A percentile compares a stretch with the other conserved stretches of the same genome.
Conservation (phyloP, 2,329 filamentous ascomycete species). For the Hansfordia pulvinata region DNA sequence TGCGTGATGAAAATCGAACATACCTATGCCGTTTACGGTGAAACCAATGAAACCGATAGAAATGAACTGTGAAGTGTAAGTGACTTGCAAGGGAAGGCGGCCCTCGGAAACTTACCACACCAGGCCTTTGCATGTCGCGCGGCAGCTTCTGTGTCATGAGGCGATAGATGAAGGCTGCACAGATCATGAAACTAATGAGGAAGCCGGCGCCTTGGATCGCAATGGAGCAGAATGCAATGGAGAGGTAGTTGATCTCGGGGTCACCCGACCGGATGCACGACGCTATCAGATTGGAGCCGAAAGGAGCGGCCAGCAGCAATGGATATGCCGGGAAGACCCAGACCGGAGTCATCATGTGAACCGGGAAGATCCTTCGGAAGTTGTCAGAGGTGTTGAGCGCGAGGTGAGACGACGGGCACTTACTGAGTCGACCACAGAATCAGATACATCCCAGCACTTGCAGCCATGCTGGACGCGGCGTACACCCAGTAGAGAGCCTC, state of each 20-base stretch:
- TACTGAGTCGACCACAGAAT: constrained; percentile 53
- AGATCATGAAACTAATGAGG: constrained; percentile 60
- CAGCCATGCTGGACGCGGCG: constrained; percentile 48
- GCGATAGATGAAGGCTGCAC: constrained; percentile 71
- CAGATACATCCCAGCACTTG: constrained; percentile 61
- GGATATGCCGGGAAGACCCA: constrained; percentile 86
- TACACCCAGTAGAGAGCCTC: constrained; percentile 65
- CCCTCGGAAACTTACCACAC: constrained; percentile 51
- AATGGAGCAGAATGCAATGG: constrained; percentile 33
- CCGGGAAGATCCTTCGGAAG: constrained; percentile 35
- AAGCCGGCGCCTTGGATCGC: constrained; percentile 41
- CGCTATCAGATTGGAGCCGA: constrained; percentile 46
- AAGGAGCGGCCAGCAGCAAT: constrained; percentile 61
- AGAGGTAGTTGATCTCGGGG: constrained; percentile 22
- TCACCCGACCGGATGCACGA: constrained; percentile 17
- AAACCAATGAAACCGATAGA: constrained; percentile 62
- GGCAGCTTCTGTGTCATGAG: constrained; percentile 83
- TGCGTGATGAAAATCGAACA: background rate
- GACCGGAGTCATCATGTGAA: constrained; percentile 74
- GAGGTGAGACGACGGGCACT: constrained; percentile 6
- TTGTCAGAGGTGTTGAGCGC: background rate
- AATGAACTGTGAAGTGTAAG: constrained; percentile 53
- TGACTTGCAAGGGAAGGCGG: too few relatives aligned
- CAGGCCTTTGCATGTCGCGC: constrained; percentile 59
- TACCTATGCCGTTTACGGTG: constrained; percentile 31